Evolutionary conservation across 2,329 filamentous ascomycete genomes (phyloP), one percentile per base, ranked within the genome.

Genomic region (Fusarium goolgardi): DNA sequence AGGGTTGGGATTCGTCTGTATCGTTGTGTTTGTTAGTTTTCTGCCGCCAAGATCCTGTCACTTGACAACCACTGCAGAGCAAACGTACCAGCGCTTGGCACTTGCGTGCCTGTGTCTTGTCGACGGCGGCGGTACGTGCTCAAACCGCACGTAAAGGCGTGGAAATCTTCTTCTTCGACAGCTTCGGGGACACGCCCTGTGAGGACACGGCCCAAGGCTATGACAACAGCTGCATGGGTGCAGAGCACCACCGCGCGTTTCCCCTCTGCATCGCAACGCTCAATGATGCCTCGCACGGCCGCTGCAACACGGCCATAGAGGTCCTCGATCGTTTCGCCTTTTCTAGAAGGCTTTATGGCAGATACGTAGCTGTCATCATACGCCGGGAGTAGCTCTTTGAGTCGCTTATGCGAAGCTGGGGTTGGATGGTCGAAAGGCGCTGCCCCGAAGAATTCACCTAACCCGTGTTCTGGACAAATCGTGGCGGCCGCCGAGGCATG

Each of bases 361-460:
- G 91, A 86, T 44, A 76, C 80, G 76, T 94, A 91, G 29, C 75
- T 75, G 16, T 79, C 77, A 61, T 90, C 85, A 41, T 88, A 82
- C 31, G 86, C 78, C 31, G 90, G 88, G 77, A 97, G 97, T 67
- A 93, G 85, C 21, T 78, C 77, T 63, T 86, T 85, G 63, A 99
- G 84, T 34, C 85, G 81, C 29, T 83, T 73, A 16, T 90, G 81
- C 5, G 86, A 79, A 4, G 93, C 92, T 4, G 95, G 93, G 18
- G 85, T 84, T 1, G 96, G 96, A 75, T 98, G 96, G 55, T 91
- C 85, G 78, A 97, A 97, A 62, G 89, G 88, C 18, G 94, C 93
- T 47, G 88, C 85, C 27, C 96, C 96, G 77, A 96, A 98, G 91
- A 96, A 98, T 82, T 99, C 96, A 64, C 92, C 90, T 39, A 89